Evolutionary conservation across 495 filamentous ascomycete genomes (phyloP).

Genomic region (Penicillium tannophilum): DNA sequence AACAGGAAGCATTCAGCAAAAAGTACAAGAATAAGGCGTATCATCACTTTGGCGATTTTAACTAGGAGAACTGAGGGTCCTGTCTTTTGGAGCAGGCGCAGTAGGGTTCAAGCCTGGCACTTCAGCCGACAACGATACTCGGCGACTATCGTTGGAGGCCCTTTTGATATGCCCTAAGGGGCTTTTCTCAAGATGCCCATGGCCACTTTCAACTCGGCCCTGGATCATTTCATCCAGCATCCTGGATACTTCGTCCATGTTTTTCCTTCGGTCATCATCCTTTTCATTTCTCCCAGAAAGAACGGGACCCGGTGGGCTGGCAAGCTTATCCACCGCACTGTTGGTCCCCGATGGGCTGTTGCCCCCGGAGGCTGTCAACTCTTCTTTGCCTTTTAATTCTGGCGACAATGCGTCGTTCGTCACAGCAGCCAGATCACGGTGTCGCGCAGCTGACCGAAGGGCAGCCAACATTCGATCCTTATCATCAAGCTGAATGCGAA

Average conservation of each 20-base stretch:
- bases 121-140: slow-evolving; percentile 37
- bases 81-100: slow-evolving; percentile 3
- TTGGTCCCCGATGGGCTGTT: slow-evolving; percentile 28
- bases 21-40: slow-evolving; percentile 18
- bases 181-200: slow-evolving; percentile 56
- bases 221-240: slow-evolving; percentile 96
- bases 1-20: slow-evolving; percentile 17
- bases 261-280: slow-evolving; percentile 59
- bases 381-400: slow-evolving; percentile 34
- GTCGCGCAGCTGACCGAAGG: slow-evolving; percentile 81
- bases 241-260: slow-evolving; percentile 83
- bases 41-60: slow-evolving; percentile 10
- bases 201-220: slow-evolving; percentile 65
- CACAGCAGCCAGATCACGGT: slow-evolving; percentile 81
- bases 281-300: slow-evolving; percentile 32
- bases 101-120: slow-evolving; percentile 29
- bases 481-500: slow-evolving; percentile 88
- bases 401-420: slow-evolving; percentile 42
- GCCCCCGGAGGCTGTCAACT: slow-evolving; percentile 36
- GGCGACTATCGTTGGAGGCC: slow-evolving; percentile 41
- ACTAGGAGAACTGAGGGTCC: slow-evolving; percentile 13
- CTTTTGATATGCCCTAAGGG: slow-evolving; percentile 55
- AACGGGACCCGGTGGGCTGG: slow-evolving; percentile 22
- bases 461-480: slow-evolving; percentile 93
- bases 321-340: slow-evolving; percentile 17